phyloP scores from a whole-genome alignment of 2,329 filamentous ascomycete genomes.

The Samsoniella hepiali region DNA sequence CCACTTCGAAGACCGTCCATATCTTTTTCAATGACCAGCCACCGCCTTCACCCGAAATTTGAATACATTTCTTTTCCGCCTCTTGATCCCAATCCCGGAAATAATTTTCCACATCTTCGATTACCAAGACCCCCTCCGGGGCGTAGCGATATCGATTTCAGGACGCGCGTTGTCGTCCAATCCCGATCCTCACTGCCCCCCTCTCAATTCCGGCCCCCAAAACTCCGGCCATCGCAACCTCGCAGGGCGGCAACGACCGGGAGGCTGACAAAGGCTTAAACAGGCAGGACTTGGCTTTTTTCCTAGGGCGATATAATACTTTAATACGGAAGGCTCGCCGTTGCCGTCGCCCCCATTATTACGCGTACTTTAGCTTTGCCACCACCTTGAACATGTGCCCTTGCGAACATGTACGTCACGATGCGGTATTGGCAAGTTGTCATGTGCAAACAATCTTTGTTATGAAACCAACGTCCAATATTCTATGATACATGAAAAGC shows the following conservation, averaged over 20 bases:
- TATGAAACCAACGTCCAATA: not conserved
- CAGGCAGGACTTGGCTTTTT: not conserved
- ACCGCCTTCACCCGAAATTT: not conserved
- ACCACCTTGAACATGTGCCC: not conserved
- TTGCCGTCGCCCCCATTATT: not conserved
- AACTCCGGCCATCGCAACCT: not conserved
- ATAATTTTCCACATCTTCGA: not conserved
- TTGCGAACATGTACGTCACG: not conserved
- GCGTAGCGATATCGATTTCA: not conserved
- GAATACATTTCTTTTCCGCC: not conserved
- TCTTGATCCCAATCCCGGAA: not conserved
- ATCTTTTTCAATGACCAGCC: not conserved
- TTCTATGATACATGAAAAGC: not conserved
- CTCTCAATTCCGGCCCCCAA: conserved; percentile 2
- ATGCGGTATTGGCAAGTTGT: not conserved
- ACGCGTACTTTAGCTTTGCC: not conserved
- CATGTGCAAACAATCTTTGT: not conserved
- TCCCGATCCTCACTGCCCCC: not conserved
- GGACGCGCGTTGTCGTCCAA: conserved; percentile 10
- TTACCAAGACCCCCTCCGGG: not conserved
- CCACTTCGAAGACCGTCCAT: not conserved
- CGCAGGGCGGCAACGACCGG: not conserved
- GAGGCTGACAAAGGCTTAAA: not conserved
- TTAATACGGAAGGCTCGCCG: not conserved
- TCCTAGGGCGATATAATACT: not conserved